Evolutionary conservation across 106 monocot species (phyloP), one percentile per base, ranked within the genome.

Genomic region (Posidonia australis): DNA sequence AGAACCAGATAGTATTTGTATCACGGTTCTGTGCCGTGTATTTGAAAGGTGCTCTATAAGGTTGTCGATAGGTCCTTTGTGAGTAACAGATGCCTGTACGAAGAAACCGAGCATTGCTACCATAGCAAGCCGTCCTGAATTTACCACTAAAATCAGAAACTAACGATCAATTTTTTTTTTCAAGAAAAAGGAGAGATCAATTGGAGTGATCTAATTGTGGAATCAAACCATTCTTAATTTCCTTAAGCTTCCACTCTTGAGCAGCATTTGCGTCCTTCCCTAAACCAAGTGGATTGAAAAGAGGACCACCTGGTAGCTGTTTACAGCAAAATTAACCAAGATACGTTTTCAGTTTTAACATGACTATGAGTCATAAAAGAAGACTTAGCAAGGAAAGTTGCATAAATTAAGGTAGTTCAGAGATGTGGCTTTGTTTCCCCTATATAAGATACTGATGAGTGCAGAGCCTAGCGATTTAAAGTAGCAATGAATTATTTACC

Each of bases 251-350:
- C 76, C 79, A 65, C 13, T 84, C 77, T 27, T 62, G 27, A 18
- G 87, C 87, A 54, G 63, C 78, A 1, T 70, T 54, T 11, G 75
- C 71, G 52, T 92, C 82, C 63, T 77, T 92, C 5, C 80, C 92
- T 13, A 92, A 72, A 13, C 92, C 92, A 2, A 92, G 78, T 44
- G 92, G 92, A 69, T 92, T 78, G 43, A 92, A 77, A 36, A 92
- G 51, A 1, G 92, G 87, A 22, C 87, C 87, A 28, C 92, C 82
- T 9, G 87, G 27, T 92, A 92, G 12, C 92, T 92, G 79, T 51
- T 51, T 45, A 32, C 6, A 42, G 23, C 17, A 10, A 21, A 29
- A 19, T 14, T 66, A 49, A 49, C 3, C 49, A 49, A 14, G 0
- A 0, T 10, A 49, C 30, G 14, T n/a, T 11, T 30, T 58, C 7